These are phyloP conservation scores for Epithemia pelagica DNA, from an alignment of 108 stramenopile genomes.

Conservation along the genomic window DNA sequence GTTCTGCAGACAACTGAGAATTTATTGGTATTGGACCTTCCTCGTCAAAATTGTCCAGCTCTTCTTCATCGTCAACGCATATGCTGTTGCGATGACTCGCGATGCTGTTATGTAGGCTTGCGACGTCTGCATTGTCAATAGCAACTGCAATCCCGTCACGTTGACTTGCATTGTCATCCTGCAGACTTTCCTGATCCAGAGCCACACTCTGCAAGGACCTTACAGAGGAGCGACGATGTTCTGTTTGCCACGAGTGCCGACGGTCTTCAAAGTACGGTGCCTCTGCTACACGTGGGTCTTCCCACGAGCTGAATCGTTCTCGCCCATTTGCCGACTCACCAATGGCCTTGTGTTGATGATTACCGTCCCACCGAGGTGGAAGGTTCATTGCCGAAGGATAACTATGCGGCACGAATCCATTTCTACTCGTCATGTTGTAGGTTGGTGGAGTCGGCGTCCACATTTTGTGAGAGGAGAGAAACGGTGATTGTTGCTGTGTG, in stretches of 20 bases:
- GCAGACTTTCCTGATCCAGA: not conserved
- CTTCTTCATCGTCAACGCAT: not conserved
- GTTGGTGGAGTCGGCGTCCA: not conserved
- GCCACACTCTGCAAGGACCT: not conserved
- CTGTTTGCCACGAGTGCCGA: not conserved
- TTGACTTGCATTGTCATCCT: not conserved
- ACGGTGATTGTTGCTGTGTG: not conserved
- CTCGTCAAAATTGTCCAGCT: not conserved
- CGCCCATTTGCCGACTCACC: not conserved
- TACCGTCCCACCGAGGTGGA: not conserved
- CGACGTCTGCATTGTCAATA: not conserved
- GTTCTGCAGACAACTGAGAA: not conserved
- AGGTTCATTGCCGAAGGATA: not conserved
- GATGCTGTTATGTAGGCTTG: no score
- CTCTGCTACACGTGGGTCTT: not conserved
- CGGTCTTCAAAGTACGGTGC: not conserved
- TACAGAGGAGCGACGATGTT: not conserved
- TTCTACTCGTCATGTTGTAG: not conserved
- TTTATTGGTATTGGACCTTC: not conserved
- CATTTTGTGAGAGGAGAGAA: not conserved
- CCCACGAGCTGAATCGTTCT: not conserved
- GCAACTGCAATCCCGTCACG: not conserved
- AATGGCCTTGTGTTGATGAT: not conserved
- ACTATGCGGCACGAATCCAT: not conserved
- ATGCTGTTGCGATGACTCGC: not conserved